Evolutionary conservation across 176 grass and related monocot genomes (phyloP).

Genomic region (Poa annua): DNA sequence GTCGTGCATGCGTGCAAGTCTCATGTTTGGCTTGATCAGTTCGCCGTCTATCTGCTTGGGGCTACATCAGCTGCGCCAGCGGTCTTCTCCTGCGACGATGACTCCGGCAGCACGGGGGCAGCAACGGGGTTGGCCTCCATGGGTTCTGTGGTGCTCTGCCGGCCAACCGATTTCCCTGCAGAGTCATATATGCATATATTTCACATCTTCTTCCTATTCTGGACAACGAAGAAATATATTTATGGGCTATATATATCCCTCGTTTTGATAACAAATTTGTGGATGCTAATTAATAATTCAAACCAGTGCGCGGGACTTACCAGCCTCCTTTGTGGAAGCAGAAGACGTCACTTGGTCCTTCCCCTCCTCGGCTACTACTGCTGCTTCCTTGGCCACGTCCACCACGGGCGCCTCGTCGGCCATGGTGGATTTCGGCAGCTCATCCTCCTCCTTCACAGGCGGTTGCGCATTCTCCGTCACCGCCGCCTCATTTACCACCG

Average conservation of each 20-base stretch:
- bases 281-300: not conserved
- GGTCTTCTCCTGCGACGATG: not conserved
- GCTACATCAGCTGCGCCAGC: not conserved
- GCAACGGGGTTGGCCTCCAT: conserved; percentile 40
- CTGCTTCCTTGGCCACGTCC: conserved; percentile 14
- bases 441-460: conserved; percentile 19
- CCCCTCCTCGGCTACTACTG: not conserved
- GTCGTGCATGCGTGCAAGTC: not conserved
- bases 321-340: conserved; percentile 12
- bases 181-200: not conserved
- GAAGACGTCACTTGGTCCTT: not conserved
- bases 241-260: too few species aligned
- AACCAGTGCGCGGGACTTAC: not conserved
- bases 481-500: not conserved
- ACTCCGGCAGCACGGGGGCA: not conserved
- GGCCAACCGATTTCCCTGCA: conserved; percentile 47
- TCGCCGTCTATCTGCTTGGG: not conserved
- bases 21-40: not conserved
- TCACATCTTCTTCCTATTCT: not conserved
- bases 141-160: conserved; percentile 40
- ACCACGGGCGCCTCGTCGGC: not conserved
- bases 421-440: conserved; percentile 44
- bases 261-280: too few species aligned
- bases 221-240: not conserved
- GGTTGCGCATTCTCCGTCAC: not conserved